Evolutionary conservation across 2,329 filamentous ascomycete species (phyloP), one percentile per base, ranked within the genome.

Genomic region (Apiospora saccharicola): DNA sequence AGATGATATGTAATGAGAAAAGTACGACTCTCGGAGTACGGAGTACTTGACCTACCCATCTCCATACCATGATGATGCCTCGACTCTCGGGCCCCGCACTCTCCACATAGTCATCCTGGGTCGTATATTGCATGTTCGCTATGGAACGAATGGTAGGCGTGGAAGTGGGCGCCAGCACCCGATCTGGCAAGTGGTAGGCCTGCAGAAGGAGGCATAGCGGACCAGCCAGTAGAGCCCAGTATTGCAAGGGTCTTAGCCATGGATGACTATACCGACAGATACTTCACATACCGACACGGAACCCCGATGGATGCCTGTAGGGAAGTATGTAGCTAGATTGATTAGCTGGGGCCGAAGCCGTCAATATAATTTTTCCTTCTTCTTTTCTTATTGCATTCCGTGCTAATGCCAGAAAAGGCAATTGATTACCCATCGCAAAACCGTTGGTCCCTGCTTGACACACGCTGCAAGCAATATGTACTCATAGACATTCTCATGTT

Each of bases 31-130:
- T 13, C 44, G 7, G 5, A 22, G 51, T 19, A 57, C 44, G 7
- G 5, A 22, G 51, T 19, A 57, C 51, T 26, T 16, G 44, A 26
- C 30, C 68, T 22, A 44, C 49, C 22, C 26, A 43, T 64, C 34
- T 43, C 22, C 26, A 43, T 37, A 8, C 53, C 51, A 34, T n/a
- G 57, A 77, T 77, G 75, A 77, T 77, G 76, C 76, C 67, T 77
- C 71, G 74, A 77, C 74, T 75, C 68, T 71, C 71, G 73, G 73
- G 76, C 76, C 76, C 76, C 76, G 74, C 76, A 70, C 74, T 69
- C 74, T 70, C 70, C 73, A 72, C 73, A 64, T 69, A 46, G 44
- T 10, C 57, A 64, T 64, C 57, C 57, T 64, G 57, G 57, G 12
- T 19, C 26, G 34, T 41, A 64, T 64, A 64, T 64, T 64, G 34